phyloP scores from a whole-genome alignment of 1,139 yeast genomes.

The Yamadazyma buinensis region DNA sequence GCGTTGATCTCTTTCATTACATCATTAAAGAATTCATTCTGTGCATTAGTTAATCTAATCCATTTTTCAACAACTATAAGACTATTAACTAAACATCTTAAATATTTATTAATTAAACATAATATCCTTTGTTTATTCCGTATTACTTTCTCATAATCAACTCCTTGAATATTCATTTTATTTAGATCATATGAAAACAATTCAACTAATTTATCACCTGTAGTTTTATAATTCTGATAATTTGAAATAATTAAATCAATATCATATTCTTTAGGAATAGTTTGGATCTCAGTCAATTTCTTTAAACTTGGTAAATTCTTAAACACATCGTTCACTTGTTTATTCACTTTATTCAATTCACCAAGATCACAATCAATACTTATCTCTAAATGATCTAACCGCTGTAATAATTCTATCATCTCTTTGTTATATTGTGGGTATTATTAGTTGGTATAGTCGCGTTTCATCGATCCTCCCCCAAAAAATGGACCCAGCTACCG shows the following conservation, averaged over 20 bases:
- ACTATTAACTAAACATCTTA: slow-evolving; percentile 7
- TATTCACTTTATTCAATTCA: slow-evolving; percentile 6
- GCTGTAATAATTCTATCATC: slow-evolving; percentile 1
- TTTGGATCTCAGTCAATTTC: slow-evolving; percentile 1
- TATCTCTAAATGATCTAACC: slow-evolving; percentile 2
- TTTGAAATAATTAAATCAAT: slow-evolving; percentile 10
- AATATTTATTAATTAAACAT: slow-evolving; percentile 6
- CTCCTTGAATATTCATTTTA: slow-evolving; percentile 1
- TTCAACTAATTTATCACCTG: slow-evolving; percentile 6
- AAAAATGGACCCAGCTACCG: too few relatives aligned
- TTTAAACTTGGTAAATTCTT: slow-evolving; percentile 9
- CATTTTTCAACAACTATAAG: slow-evolving; percentile 11
- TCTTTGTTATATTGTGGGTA: too few relatives aligned
- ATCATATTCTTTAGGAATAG: slow-evolving; percentile 3
- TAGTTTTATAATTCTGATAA: slow-evolving; percentile 8
- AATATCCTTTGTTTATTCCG: slow-evolving; percentile 5
- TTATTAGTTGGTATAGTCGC: too few relatives aligned
- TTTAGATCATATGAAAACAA: slow-evolving; percentile 8
- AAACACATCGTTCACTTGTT: slow-evolving; percentile 4
- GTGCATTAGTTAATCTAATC: slow-evolving; percentile 3
- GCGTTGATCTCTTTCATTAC: neutral
- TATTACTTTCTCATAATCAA: slow-evolving; percentile 7
- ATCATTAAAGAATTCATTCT: slow-evolving; percentile 9
- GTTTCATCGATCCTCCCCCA: too few relatives aligned
- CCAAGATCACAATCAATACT: neutral